Evolutionary conservation across 164 flowering plant species (phyloP).

Genomic region (Sextonia rubra): DNA sequence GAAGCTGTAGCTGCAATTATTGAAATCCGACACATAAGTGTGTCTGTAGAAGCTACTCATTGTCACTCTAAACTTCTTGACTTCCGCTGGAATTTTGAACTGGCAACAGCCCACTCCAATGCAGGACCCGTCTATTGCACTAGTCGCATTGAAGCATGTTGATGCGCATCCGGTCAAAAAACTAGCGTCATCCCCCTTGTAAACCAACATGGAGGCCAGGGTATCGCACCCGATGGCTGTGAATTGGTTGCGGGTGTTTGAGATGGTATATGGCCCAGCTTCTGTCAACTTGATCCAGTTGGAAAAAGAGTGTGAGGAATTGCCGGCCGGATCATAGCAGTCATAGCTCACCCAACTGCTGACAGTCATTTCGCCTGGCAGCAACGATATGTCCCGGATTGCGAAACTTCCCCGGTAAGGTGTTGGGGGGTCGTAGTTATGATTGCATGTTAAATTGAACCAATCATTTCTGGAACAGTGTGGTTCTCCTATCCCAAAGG

Average conservation of each 20-base stretch:
- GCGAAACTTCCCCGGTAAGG: background rate
- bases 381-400: background rate
- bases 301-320: no score
- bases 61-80: background rate
- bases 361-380: background rate
- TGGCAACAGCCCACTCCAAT: no score
- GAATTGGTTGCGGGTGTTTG: conserved; percentile 5
- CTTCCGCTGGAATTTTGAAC: no score
- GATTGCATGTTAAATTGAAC: background rate
- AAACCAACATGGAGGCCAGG: no score
- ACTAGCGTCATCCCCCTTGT: no score
- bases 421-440: background rate
- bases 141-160: no score
- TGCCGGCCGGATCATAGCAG: background rate
- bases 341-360: background rate
- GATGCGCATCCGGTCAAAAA: no score
- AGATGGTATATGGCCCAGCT: background rate
- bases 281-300: background rate
- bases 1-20: conserved; percentile 7
- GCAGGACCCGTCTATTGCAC: no score
- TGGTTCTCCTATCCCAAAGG: background rate
- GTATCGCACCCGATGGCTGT: conserved; percentile 10
- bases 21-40: background rate
- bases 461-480: background rate
- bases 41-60: background rate